Base-by-base conservation (phyloP, 108 stramenopile species). In the Aurantiochytrium sp. region DNA sequence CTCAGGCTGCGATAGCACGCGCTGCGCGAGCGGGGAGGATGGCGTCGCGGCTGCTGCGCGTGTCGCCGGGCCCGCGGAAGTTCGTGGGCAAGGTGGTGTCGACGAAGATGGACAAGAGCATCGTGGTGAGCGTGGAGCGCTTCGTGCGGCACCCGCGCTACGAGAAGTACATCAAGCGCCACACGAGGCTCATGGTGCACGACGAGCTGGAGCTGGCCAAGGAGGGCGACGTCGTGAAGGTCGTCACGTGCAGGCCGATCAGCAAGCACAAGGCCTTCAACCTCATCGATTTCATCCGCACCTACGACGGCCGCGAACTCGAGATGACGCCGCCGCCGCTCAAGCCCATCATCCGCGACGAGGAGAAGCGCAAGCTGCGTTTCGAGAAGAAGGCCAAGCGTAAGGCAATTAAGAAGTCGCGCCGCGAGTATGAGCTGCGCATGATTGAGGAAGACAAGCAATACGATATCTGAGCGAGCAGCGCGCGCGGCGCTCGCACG, bases 161-260 rank as follows among this genome's bases (percentile, higher is more conserved):
- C 87, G 86, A 93, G 39, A 95, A 95, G 86, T 90, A 94, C 31
- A 45, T 93, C 68, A 90, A 89, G 69, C 95, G 91, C 87, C 94
- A 95, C 4, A 91, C 91, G 36, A 96, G 96, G 87, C 96, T 96
- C 86, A 96, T 96, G 96, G 96, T 95, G 4, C 96, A 96, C 87
- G 96, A 96, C 89, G 96, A 96, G 85, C 69, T 91, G 21, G 95
- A 96, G 89, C 95, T 96, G 48, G 95, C 94, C 55, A 92, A 91
- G 68, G 86, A 88, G 68, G 96, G 96, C 37, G 96, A 96, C 90
- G 81, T 94, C 81, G 96, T 96, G 22, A 94, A 96, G 95, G 96
- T 96, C 90, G 92, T 93, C n/a, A 95, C 95, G 5, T 95, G 94
- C 87, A 95, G 96, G 87, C 93, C 94, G 41, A 94, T 96, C 68